Conservation (phyloP, 2,329 filamentous ascomycete genomes). For the Talaromyces rugulosus region DNA sequence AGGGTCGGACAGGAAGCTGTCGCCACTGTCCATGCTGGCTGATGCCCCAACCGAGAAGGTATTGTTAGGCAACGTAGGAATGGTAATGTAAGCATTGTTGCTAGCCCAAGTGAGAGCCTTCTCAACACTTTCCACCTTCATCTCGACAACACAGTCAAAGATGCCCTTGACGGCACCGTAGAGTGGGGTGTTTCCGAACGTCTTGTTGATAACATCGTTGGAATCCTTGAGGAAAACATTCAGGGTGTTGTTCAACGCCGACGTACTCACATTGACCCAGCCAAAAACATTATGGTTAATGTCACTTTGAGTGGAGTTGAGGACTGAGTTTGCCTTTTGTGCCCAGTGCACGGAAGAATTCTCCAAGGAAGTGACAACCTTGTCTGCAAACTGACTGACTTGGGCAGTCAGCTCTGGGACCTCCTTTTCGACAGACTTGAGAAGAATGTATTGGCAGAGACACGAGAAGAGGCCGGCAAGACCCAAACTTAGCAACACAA, state of each 20-base stretch:
- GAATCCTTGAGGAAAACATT: slow-evolving; percentile 78
- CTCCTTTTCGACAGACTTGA: slow-evolving; percentile 67
- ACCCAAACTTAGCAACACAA: slow-evolving; percentile 82
- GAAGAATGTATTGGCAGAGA: slow-evolving; percentile 75
- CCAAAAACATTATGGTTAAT: slow-evolving; percentile 83
- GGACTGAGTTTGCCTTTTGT: slow-evolving; percentile 66
- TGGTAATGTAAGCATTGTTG: slow-evolving; percentile 75
- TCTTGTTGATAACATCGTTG: slow-evolving; percentile 65
- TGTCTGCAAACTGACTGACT: slow-evolving; percentile 73
- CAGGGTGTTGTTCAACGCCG: slow-evolving; percentile 78
- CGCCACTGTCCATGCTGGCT: slow-evolving; percentile 44
- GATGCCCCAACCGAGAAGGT: slow-evolving; percentile 78
- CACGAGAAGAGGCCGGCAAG: slow-evolving; percentile 78
- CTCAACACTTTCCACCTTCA: slow-evolving; percentile 82
- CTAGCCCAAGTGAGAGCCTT: slow-evolving; percentile 91
- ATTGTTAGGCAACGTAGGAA: slow-evolving; percentile 73
- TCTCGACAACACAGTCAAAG: slow-evolving; percentile 77
- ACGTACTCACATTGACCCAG: slow-evolving; percentile 80
- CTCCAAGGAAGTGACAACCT: slow-evolving; percentile 69
- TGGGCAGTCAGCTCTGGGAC: slow-evolving; percentile 70
- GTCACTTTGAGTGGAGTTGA: slow-evolving; percentile 60
- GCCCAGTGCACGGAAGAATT: slow-evolving; percentile 75
- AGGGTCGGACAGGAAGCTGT: slow-evolving; percentile 73
- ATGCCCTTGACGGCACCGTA: slow-evolving; percentile 74
- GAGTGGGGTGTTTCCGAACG: slow-evolving; percentile 79